Conservation (phyloP, 306 rosid genomes). For the Castanospermum australe region DNA sequence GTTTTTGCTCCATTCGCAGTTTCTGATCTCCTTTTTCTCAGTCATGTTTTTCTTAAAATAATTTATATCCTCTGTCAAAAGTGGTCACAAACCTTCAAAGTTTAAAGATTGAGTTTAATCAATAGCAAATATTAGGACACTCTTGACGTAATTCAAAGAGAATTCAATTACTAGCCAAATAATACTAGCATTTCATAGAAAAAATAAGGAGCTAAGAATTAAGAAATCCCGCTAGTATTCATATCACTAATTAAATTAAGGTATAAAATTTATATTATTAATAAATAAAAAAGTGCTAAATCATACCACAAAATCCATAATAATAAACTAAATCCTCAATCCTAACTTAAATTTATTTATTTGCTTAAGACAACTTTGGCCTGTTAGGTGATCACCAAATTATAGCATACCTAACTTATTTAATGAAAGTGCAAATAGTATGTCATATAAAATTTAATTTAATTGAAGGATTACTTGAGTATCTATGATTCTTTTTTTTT, state of each 20-base stretch:
- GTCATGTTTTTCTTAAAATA: background rate
- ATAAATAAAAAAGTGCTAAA: background rate
- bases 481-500: too few species aligned
- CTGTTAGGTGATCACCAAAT: slow-evolving; percentile 15
- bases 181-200: background rate
- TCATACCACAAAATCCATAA: background rate
- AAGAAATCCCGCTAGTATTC: background rate
- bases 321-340: background rate
- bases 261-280: background rate
- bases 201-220: background rate
- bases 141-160: background rate
- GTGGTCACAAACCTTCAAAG: background rate
- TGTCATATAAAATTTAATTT: too few species aligned
- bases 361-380: background rate
- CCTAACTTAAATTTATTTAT: background rate
- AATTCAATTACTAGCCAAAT: background rate
- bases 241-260: background rate
- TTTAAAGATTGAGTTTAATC: background rate
- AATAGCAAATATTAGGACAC: background rate
- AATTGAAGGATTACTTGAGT: too few species aligned
- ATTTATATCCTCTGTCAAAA: background rate
- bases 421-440: background rate
- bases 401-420: slow-evolving; percentile 1
- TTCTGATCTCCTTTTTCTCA: background rate
- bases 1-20: background rate